A percentile compares a stretch with the other conserved stretches of the same genome.
These are phyloP conservation scores for Luvunga scandens DNA, from an alignment of 345 rosid genomes.

Conservation along the genomic window DNA sequence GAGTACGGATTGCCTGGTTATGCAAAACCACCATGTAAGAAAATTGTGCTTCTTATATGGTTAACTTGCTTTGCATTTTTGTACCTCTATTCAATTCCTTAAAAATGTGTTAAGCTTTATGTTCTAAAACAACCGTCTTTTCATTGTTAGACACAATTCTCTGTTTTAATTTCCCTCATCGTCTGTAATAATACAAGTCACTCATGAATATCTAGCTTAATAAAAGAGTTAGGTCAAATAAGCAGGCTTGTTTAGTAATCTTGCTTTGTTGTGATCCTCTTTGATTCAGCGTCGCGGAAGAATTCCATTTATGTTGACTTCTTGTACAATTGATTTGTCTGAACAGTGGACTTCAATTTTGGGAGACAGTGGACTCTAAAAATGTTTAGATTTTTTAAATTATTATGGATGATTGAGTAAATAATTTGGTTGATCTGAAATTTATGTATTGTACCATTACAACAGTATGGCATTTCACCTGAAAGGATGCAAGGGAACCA, in stretches of 20 bases:
- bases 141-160: not conserved
- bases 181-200: not conserved
- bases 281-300: not conserved
- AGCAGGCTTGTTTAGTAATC: not conserved
- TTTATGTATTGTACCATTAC: constrained; percentile 13
- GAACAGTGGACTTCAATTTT: not conserved
- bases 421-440: not conserved
- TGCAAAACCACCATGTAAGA: constrained; percentile 89
- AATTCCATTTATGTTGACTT: not conserved
- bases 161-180: too few species aligned
- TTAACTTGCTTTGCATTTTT: not conserved
- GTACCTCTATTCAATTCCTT: too few species aligned
- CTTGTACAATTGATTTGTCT: not conserved
- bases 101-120: not conserved
- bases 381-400: too few species aligned
- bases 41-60: not conserved
- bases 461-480: constrained; percentile 82
- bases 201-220: not conserved
- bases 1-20: constrained; percentile 79
- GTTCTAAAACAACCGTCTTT: not conserved
- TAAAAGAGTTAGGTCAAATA: not conserved
- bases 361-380: not conserved
- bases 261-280: not conserved
- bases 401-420: not conserved
- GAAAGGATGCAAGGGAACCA: constrained; percentile 38